Base-by-base conservation (phyloP, 2,329 filamentous ascomycete species). In the Lasiodiplodia theobromae region DNA sequence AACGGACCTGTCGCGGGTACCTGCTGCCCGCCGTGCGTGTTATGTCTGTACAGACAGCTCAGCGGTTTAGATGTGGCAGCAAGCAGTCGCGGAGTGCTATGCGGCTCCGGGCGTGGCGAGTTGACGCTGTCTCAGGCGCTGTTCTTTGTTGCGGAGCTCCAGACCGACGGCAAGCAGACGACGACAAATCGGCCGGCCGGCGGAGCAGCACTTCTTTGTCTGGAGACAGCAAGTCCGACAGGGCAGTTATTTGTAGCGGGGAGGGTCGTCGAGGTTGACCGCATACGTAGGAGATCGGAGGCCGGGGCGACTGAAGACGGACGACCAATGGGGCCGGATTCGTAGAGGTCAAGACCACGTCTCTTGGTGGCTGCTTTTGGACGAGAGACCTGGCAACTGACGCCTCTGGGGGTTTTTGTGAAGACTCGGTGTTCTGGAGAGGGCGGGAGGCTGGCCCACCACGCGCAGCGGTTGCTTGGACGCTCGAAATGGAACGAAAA, bases 231-330 rank as follows among this genome's bases (percentile, higher is more conserved):
- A 75, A 75, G 75, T 75, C 18, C 71, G 69, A 68, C 71, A 37
- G 74, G 44, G 74, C 70, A 75, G 75, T 73, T 80, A 79, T 79
- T 79, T 79, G 78, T 79, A 80, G 73, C 76, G 73, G 76, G 70
- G 72, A 71, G 71, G 71, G 73, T 70, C 69, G 72, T 78, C 74
- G 72, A 78, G 71, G 71, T 72, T 70, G 67, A 75, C 73, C 77
- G 74, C 75, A 78, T 75, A 78, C 75, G 72, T 77, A 76, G 71
- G 73, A 66, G 74, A 71, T 72, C 75, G 74, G 71, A 72, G 71
- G 74, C 71, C 69, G 73, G 70, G 31, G 71, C 72, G 71, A 75
- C 77, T 78, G 75, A 78, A 76, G 74, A 77, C 77, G 77, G 78
- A 80, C 44, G 52, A 53, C 52, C 78, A 80, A 80, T 79, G 77